Conservation (phyloP, 768 basidiomycete genomes). For the Kwoniella mangroviensis region DNA sequence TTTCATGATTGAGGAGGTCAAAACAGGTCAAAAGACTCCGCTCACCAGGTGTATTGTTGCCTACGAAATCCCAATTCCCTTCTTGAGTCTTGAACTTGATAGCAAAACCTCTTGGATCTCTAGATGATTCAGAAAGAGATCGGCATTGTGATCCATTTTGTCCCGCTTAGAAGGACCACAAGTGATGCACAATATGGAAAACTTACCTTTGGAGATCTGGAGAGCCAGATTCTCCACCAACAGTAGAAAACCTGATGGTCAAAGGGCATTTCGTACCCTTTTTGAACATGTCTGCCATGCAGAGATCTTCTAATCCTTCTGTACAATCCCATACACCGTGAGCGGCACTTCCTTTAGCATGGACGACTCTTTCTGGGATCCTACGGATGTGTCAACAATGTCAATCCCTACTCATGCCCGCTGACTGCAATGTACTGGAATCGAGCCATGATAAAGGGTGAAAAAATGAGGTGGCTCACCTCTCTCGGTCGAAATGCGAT, state of each 20-base stretch:
- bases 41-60: slow-evolving; percentile 48
- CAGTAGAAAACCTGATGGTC: slow-evolving; percentile 59
- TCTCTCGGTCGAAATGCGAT: slow-evolving; percentile 67
- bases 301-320: slow-evolving; percentile 58
- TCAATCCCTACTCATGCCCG: not conserved
- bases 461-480: slow-evolving; percentile 28
- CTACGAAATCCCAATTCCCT: slow-evolving; percentile 61
- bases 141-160: not conserved
- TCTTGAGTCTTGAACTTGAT: slow-evolving; percentile 61
- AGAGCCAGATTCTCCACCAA: slow-evolving; percentile 61
- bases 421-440: not conserved
- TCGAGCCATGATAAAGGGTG: not conserved
- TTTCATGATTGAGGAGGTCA: not conserved
- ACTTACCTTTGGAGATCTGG: slow-evolving; percentile 59
- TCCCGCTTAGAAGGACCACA: too few relatives aligned
- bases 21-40: not conserved
- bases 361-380: slow-evolving; percentile 59
- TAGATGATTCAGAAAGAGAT: not conserved
- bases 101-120: slow-evolving; percentile 60
- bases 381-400: slow-evolving; percentile 13
- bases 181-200: not conserved
- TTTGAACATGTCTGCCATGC: slow-evolving; percentile 58
- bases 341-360: slow-evolving; percentile 70
- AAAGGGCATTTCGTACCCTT: slow-evolving; percentile 57
- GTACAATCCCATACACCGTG: slow-evolving; percentile 60